Conservation (phyloP, 2,329 filamentous ascomycete genomes). For the Diaporthe sp. region DNA sequence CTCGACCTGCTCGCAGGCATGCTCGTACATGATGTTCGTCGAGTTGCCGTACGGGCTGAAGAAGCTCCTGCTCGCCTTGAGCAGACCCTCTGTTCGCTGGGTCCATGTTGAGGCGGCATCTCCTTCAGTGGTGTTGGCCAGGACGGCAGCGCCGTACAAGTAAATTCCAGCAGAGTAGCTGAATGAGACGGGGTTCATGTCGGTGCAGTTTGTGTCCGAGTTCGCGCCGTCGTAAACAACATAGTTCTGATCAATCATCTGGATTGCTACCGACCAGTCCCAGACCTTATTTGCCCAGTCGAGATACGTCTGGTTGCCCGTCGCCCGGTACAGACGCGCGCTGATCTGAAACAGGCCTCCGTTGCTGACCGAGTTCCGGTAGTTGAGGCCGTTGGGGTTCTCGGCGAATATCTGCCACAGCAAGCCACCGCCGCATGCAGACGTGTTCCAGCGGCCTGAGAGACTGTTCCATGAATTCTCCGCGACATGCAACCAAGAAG, state of each 20-base stretch:
- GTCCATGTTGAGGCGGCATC: conserved; percentile 68
- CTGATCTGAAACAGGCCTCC: conserved; percentile 87
- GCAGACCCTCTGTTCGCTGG: conserved; percentile 64
- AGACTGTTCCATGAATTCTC: conserved; percentile 82
- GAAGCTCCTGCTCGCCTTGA: conserved; percentile 65
- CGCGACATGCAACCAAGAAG: conserved; percentile 76
- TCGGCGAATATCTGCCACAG: conserved; percentile 85
- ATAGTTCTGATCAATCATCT: conserved; percentile 68
- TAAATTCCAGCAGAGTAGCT: conserved; percentile 77
- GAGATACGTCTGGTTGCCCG: conserved; percentile 74
- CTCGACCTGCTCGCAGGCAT: conserved; percentile 71
- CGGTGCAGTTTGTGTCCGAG: conserved; percentile 65
- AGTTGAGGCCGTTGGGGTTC: conserved; percentile 81
- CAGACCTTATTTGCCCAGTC: conserved; percentile 78
- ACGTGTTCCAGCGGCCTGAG: conserved; percentile 76
- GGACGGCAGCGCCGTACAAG: conserved; percentile 73
- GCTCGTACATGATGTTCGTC: conserved; percentile 74
- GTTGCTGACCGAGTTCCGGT: conserved; percentile 87
- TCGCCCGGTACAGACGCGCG: conserved; percentile 79
- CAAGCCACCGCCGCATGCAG: conserved; percentile 78
- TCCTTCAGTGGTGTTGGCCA: conserved; percentile 75
- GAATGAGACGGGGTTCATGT: conserved; percentile 69
- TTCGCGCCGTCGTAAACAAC: conserved; percentile 75
- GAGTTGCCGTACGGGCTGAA: conserved; percentile 66
- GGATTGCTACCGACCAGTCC: conserved; percentile 72